A percentile compares a stretch with the other conserved stretches of the same genome.
phyloP scores from a whole-genome alignment of 2,329 filamentous ascomycete genomes.

The Claviceps spartinae region DNA sequence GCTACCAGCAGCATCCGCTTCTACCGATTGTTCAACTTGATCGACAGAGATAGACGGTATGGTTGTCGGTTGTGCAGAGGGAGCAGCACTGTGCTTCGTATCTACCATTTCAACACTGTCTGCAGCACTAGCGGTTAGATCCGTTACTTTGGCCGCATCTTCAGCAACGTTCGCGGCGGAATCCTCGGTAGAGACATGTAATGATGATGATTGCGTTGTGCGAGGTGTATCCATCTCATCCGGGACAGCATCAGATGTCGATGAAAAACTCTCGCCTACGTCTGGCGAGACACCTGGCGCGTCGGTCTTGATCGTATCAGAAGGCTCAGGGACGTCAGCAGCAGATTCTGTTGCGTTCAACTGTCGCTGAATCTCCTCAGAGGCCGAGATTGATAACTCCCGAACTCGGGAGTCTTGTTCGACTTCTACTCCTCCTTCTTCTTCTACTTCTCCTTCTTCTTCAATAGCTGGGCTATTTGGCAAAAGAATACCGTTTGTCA shows the following conservation, averaged over 20 bases:
- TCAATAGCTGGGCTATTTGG: background rate
- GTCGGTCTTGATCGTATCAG: background rate
- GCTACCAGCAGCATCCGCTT: background rate
- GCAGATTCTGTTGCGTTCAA: background rate
- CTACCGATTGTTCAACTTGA: background rate
- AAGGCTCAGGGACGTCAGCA: background rate
- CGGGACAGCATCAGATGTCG: background rate
- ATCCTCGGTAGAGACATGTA: background rate
- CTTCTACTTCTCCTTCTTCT: too few relatives aligned
- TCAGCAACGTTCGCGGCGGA: background rate
- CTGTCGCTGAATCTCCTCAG: background rate
- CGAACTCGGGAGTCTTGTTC: background rate
- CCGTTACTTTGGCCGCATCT: background rate
- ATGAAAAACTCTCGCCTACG: background rate
- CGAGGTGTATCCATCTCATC: background rate
- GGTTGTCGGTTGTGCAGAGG: background rate
- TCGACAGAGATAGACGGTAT: conserved; percentile 4
- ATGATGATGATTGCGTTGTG: background rate
- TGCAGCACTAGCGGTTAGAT: background rate
- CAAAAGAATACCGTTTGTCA: background rate
- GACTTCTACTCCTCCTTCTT: too few relatives aligned
- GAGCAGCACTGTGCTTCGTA: background rate
- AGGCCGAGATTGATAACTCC: background rate
- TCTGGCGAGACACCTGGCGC: background rate
- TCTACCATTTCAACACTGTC: background rate